A percentile compares a stretch with the other conserved stretches of the same genome.
phyloP scores from a whole-genome alignment of 768 basidiomycete species.

The Pleurotus eryngii region DNA sequence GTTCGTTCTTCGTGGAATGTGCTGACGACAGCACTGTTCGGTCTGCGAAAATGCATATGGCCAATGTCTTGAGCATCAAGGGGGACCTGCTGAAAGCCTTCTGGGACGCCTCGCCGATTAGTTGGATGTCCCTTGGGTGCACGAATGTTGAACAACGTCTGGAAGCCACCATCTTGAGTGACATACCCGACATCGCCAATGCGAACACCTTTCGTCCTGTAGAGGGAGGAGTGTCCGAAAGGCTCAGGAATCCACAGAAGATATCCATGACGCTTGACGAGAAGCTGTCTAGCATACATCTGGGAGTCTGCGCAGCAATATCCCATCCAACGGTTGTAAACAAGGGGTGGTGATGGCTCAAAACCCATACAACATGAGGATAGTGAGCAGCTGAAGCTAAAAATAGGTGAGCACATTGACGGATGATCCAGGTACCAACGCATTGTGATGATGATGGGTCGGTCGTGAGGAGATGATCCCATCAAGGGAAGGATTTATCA shows the following conservation, averaged over 20 bases:
- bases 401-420: too few species aligned
- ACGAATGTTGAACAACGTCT: slow-evolving; percentile 28
- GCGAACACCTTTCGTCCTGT: slow-evolving; percentile 17
- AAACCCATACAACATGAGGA: too few species aligned
- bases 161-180: slow-evolving; percentile 22
- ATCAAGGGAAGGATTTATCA: too few species aligned
- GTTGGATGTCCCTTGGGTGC: slow-evolving; percentile 12
- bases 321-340: too few species aligned
- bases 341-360: too few species aligned
- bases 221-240: slow-evolving; percentile 1
- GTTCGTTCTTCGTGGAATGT: neutral
- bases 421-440: too few species aligned
- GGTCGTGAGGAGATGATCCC: too few species aligned
- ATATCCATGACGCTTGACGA: slow-evolving; percentile 21
- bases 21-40: neutral
- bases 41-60: neutral
- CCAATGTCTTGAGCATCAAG: neutral
- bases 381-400: too few species aligned
- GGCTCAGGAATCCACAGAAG: slow-evolving; percentile 27
- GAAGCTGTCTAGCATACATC: slow-evolving; percentile 19
- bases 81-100: neutral
- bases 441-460: too few species aligned
- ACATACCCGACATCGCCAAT: slow-evolving; percentile 33
- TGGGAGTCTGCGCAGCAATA: neutral
- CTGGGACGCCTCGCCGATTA: slow-evolving; percentile 1